Evolutionary conservation across 176 grass and related monocot genomes (phyloP).

Genomic region (Tillandsia leiboldiana): DNA sequence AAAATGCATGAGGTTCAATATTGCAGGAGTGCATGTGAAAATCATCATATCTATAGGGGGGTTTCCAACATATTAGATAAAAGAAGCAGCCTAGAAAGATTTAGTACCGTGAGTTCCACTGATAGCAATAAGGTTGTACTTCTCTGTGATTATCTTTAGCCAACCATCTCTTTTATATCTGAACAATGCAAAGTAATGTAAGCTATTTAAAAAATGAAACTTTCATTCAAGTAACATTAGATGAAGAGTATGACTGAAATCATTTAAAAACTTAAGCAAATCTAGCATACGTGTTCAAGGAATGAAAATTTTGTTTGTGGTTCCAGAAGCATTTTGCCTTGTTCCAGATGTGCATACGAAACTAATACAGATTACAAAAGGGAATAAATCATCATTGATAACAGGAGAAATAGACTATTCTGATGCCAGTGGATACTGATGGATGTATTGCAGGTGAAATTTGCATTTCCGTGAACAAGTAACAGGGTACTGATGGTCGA

Average conservation of each 20-base stretch:
- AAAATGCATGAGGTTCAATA: too few species aligned
- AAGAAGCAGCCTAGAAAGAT: neutral
- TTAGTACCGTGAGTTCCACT: slow-evolving; percentile 16
- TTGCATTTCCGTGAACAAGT: neutral
- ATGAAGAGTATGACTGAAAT: neutral
- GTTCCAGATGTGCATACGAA: too few species aligned
- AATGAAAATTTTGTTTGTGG: too few species aligned
- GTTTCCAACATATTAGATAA: too few species aligned
- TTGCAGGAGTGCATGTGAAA: too few species aligned
- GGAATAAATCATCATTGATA: neutral
- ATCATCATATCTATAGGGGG: too few species aligned
- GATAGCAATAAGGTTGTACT: slow-evolving; percentile 17
- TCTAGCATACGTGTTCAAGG: too few species aligned
- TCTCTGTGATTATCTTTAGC: slow-evolving; percentile 9
- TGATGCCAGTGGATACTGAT: too few species aligned
- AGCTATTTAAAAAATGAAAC: neutral
- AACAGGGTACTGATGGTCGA: neutral
- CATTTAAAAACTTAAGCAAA: neutral
- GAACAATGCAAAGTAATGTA: neutral
- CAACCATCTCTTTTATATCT: slow-evolving; percentile 17
- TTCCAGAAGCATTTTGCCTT: too few species aligned
- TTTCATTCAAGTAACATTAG: neutral
- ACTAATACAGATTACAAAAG: neutral
- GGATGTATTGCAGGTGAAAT: neutral
- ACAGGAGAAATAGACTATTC: neutral